Conservation (phyloP, 106 monocot species). For the Dactylorhiza incarnata region DNA sequence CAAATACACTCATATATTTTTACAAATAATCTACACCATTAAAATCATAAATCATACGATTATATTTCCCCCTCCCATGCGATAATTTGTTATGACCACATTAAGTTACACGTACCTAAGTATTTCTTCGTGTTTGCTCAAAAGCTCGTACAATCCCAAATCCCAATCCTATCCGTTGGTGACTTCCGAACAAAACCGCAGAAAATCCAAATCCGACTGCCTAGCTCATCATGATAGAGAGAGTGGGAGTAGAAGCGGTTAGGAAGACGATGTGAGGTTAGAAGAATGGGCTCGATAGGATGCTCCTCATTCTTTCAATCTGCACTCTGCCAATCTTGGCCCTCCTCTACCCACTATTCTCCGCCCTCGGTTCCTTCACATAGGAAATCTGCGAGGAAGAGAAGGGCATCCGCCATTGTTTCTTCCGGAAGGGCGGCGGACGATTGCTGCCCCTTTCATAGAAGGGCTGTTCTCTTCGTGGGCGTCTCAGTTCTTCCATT, state of each 20-base stretch:
- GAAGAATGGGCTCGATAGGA: not conserved
- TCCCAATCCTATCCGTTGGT: too few relatives aligned
- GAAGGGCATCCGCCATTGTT: conserved; percentile 11
- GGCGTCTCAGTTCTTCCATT: conserved; percentile 56
- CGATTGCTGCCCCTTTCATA: not conserved
- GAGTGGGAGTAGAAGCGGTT: not conserved
- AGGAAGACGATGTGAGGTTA: not conserved
- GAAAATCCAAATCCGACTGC: too few relatives aligned
- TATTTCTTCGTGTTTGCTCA: too few relatives aligned
- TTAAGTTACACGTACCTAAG: too few relatives aligned
- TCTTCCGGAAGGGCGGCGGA: not conserved
- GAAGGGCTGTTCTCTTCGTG: conserved; percentile 39
- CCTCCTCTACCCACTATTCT: conserved; percentile 7
- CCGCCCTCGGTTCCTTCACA: conserved; percentile 16
- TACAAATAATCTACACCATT: too few relatives aligned
- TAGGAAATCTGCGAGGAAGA: conserved; percentile 14
- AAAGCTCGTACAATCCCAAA: too few relatives aligned
- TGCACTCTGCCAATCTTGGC: conserved; percentile 9
- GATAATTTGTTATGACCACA: too few relatives aligned
- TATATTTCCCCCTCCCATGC: too few relatives aligned
- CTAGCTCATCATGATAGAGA: not conserved
- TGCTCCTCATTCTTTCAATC: conserved; percentile 15
- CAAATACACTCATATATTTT: too few relatives aligned
- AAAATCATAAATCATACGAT: too few relatives aligned
- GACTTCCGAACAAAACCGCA: too few relatives aligned